Percentiles rank a stretch among this genome's conserved stretches.
phyloP scores from a whole-genome alignment of 2,329 filamentous ascomycete genomes.

The Trematosphaeria pertusa region DNA sequence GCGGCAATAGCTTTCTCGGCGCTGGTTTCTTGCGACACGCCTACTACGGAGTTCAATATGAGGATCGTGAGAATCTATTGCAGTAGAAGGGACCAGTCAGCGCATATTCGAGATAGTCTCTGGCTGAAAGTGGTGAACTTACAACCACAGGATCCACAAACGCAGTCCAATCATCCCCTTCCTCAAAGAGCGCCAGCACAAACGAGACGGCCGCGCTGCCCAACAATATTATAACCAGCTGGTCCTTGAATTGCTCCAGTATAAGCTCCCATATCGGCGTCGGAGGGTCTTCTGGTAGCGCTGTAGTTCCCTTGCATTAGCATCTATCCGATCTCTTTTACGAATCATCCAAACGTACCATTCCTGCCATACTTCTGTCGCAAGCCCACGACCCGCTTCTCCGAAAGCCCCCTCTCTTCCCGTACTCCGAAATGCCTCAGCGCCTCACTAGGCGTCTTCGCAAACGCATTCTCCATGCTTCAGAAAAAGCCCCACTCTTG shows the following conservation, averaged over 20 bases:
- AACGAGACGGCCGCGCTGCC: constrained; percentile 94
- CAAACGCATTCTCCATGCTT: constrained; percentile 62
- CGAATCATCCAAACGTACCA: constrained; percentile 47
- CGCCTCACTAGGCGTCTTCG: constrained; percentile 57
- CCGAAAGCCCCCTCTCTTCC: constrained; percentile 59
- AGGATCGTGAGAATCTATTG: constrained; percentile 97
- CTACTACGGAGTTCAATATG: constrained; percentile 94
- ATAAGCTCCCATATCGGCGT: constrained; percentile 97
- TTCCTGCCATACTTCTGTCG: constrained; percentile 62
- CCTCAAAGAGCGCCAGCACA: constrained; percentile 89
- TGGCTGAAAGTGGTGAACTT: constrained; percentile 52
- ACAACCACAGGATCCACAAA: constrained; percentile 97
- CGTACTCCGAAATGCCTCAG: constrained; percentile 61
- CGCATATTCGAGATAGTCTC: background rate
- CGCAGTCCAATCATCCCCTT: constrained; percentile 91
- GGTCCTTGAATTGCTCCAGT: constrained; percentile 98
- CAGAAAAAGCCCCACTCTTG: constrained; percentile 8
- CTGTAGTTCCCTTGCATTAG: constrained; percentile 51
- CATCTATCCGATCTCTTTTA: background rate
- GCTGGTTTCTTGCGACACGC: constrained; percentile 97
- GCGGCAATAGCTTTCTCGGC: constrained; percentile 98
- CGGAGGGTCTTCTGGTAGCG: constrained; percentile 86
- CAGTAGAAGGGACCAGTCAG: constrained; percentile 17
- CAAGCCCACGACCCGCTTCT: constrained; percentile 54
- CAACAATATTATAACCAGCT: constrained; percentile 93